These are phyloP conservation scores for Pleochaeta shiraiana DNA, from an alignment of 2,329 filamentous ascomycete genomes.

Conservation along the genomic window DNA sequence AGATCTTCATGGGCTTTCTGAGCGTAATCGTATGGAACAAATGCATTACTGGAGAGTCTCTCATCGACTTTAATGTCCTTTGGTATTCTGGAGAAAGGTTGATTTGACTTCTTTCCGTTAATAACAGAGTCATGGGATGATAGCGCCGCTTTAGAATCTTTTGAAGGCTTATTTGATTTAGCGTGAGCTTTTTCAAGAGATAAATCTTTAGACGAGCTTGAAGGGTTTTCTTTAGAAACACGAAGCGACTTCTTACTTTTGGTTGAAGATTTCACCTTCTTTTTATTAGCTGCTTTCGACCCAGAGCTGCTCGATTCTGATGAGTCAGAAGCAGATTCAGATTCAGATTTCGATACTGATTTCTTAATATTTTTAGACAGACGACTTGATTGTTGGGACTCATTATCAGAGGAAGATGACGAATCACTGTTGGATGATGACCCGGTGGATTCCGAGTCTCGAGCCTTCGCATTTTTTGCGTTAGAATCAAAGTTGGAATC, in stretches of 20 bases:
- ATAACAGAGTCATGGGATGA: conserved; percentile 19
- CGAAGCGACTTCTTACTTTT: too few species aligned
- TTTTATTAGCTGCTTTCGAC: background rate
- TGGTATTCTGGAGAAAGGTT: conserved; percentile 59
- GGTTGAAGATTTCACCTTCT: background rate
- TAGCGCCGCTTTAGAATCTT: conserved; percentile 9
- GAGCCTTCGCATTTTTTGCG: conserved; percentile 21
- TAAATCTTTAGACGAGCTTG: conserved; percentile 12
- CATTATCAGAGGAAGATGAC: conserved; percentile 16
- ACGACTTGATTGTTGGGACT: conserved; percentile 7
- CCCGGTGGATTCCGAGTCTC: conserved; percentile 28
- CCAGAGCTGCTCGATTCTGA: conserved; percentile 17
- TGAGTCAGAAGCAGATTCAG: conserved; percentile 9
- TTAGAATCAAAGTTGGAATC: conserved; percentile 14
- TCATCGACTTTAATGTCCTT: conserved; percentile 45
- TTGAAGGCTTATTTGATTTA: background rate
- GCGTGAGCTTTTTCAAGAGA: background rate
- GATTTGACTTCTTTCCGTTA: conserved; percentile 24
- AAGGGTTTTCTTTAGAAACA: conserved; percentile 11
- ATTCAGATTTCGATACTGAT: conserved; percentile 13
- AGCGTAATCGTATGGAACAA: conserved; percentile 69
- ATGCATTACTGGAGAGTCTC: conserved; percentile 56
- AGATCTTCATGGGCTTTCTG: conserved; percentile 74
- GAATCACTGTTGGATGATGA: conserved; percentile 14
- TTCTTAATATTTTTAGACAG: conserved; percentile 13